phyloP scores from a whole-genome alignment of 2,329 filamentous ascomycete species.

The Volutella citrinella region DNA sequence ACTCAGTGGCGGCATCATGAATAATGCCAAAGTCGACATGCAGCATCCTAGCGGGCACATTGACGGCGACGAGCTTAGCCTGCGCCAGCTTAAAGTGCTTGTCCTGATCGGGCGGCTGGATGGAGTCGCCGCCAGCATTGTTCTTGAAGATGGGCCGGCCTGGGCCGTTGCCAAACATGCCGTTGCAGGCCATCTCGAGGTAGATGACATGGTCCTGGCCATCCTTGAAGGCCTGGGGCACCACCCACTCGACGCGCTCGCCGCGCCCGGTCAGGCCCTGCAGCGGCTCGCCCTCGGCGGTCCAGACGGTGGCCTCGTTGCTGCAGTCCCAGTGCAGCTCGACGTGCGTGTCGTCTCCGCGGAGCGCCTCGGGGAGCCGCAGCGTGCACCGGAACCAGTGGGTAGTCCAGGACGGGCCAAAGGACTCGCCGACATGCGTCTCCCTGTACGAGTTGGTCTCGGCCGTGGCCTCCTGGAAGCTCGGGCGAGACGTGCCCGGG shows the following conservation, averaged over 20 bases:
- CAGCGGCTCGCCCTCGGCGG: slow-evolving; percentile 80
- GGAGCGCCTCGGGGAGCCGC: slow-evolving; percentile 70
- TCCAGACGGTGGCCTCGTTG: slow-evolving; percentile 95
- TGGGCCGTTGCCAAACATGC: slow-evolving; percentile 93
- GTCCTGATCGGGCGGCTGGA: slow-evolving; percentile 83
- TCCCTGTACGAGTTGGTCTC: slow-evolving; percentile 69
- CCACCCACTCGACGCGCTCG: slow-evolving; percentile 86
- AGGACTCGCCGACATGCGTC: slow-evolving; percentile 72
- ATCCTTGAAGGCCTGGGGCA: slow-evolving; percentile 78
- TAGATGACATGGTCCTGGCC: slow-evolving; percentile 88
- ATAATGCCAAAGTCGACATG: slow-evolving; percentile 97
- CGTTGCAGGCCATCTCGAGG: slow-evolving; percentile 97
- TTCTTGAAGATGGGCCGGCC: slow-evolving; percentile 66
- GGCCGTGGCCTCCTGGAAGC: slow-evolving; percentile 86
- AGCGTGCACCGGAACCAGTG: slow-evolving; percentile 93
- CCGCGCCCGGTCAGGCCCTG: slow-evolving; percentile 90
- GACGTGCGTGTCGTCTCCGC: slow-evolving; percentile 74
- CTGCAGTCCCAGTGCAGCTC: slow-evolving; percentile 95
- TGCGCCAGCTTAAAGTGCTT: slow-evolving; percentile 72
- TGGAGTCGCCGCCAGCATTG: slow-evolving; percentile 9
- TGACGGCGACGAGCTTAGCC: slow-evolving; percentile 86
- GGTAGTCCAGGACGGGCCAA: slow-evolving; percentile 94
- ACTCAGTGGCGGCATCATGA: slow-evolving; percentile 85
- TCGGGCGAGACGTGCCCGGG: slow-evolving; percentile 73
- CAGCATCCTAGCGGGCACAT: slow-evolving; percentile 77